These are phyloP conservation scores for Fagus sylvatica DNA, from an alignment of 306 rosid species.

Conservation along the genomic window DNA sequence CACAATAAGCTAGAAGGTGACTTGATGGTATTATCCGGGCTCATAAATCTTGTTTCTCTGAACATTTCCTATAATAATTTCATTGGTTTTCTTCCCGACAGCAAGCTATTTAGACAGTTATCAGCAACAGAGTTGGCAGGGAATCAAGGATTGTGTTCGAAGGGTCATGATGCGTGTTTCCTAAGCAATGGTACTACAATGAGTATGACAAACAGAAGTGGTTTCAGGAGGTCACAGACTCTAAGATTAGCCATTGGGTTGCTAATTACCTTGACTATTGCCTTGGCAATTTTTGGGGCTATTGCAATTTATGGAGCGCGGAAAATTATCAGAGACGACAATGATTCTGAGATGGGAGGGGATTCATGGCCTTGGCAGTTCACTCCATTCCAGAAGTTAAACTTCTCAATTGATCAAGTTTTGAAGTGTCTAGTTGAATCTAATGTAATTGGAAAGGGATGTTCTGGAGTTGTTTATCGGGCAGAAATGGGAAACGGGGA, in stretches of 20 bases:
- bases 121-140: conserved; percentile 59
- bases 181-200: conserved; percentile 35
- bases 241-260: conserved; percentile 60
- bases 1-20: conserved; percentile 75
- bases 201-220: conserved; percentile 15
- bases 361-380: conserved; percentile 79
- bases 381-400: conserved; percentile 85
- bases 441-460: conserved; percentile 84
- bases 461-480: conserved; percentile 76
- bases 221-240: conserved; percentile 41
- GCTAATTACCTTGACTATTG: conserved; percentile 57
- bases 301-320: conserved; percentile 47
- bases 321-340: conserved; percentile 52
- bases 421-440: conserved; percentile 67
- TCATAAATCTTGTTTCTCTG: conserved; percentile 74
- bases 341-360: conserved; percentile 68
- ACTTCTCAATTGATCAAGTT: conserved; percentile 70
- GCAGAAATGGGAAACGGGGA: conserved; percentile 72
- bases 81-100: conserved; percentile 74
- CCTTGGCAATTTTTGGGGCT: conserved; percentile 58
- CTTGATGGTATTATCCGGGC: conserved; percentile 54
- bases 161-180: conserved; percentile 58
- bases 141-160: conserved; percentile 71
- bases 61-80: conserved; percentile 81
- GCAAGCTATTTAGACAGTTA: conserved; percentile 68